Evolutionary conservation across 192 early-diverging fungal genomes (phyloP).

Genomic region (Chytriomyces confervae): DNA sequence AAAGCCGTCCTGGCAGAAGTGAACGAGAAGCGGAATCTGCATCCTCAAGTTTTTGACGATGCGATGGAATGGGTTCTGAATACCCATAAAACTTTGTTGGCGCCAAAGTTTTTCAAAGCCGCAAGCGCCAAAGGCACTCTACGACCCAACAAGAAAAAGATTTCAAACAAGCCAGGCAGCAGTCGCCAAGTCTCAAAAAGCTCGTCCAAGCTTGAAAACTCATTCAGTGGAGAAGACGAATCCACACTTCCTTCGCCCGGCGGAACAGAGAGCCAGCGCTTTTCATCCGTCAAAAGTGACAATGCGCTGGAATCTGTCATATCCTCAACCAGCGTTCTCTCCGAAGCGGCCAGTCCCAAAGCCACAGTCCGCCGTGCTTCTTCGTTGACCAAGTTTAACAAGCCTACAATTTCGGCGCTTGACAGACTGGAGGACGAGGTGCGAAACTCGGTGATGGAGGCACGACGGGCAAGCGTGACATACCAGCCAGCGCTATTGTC

Average conservation of each 20-base stretch:
- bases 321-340: not conserved
- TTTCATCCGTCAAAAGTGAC: not conserved
- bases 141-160: conserved; percentile 12
- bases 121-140: conserved; percentile 22
- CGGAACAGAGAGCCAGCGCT: not conserved
- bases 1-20: conserved; percentile 24
- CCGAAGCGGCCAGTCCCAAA: not conserved
- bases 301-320: not conserved
- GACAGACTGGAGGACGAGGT: conserved; percentile 7
- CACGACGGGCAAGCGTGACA: not conserved
- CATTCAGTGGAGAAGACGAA: not conserved
- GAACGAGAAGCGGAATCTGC: conserved; percentile 36
- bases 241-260: not conserved
- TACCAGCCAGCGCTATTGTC: not conserved
- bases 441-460: not conserved
- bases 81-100: conserved; percentile 14
- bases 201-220: not conserved
- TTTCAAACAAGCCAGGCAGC: not conserved
- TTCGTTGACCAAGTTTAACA: not conserved
- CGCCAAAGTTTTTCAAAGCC: conserved; percentile 36
- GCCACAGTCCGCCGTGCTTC: not conserved
- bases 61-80: conserved; percentile 33
- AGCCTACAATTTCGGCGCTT: not conserved
- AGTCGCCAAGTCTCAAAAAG: not conserved
- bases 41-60: conserved; percentile 41